Conservation (phyloP, 345 rosid genomes). For the Populus ilicifolia region DNA sequence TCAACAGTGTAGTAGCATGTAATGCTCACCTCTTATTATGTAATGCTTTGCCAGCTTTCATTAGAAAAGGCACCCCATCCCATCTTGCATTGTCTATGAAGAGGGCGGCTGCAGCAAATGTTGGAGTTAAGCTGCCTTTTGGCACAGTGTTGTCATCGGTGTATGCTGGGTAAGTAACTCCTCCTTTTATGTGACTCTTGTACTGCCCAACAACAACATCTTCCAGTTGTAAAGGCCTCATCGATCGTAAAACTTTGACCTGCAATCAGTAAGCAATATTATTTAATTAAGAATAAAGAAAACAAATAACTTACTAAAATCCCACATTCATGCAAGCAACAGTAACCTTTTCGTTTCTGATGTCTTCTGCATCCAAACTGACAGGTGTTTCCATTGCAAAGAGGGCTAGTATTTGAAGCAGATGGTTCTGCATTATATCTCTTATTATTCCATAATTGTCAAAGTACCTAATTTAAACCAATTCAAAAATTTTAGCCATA, state of each 20-base stretch:
- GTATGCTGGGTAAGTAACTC: conserved; percentile 70
- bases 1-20: not conserved
- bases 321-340: not conserved
- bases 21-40: conserved; percentile 58
- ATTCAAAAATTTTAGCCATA: conserved; percentile 1
- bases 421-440: conserved; percentile 99
- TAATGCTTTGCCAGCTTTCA: conserved; percentile 98
- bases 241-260: conserved; percentile 96
- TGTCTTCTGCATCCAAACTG: conserved; percentile 96
- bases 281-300: not conserved
- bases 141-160: conserved; percentile 91
- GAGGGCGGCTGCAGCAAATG: conserved; percentile 98
- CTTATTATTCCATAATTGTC: conserved; percentile 92
- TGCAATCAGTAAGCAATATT: conserved; percentile 26
- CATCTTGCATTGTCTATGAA: conserved; percentile 96
- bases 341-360: conserved; percentile 87
- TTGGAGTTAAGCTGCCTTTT: conserved; percentile 82
- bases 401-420: conserved; percentile 94
- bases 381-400: conserved; percentile 99
- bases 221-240: conserved; percentile 78
- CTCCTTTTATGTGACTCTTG: conserved; percentile 89
- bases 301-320: not conserved
- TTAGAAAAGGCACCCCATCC: conserved; percentile 97
- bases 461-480: conserved; percentile 56
- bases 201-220: conserved; percentile 89